Evolutionary conservation across 495 filamentous ascomycete genomes (phyloP).

Genomic region (Penicillium subrubescens): DNA sequence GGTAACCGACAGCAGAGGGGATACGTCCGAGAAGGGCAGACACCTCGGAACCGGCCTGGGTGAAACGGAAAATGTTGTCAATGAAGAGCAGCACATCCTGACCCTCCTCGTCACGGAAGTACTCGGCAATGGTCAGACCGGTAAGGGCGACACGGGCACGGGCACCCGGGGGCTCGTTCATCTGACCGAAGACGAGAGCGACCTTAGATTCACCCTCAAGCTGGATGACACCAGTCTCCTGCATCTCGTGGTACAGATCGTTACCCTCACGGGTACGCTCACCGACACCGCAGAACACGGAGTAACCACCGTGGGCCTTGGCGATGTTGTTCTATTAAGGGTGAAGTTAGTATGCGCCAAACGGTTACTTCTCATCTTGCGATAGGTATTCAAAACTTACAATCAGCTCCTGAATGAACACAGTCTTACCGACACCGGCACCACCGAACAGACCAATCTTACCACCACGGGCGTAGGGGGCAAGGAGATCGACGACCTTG

Average conservation of each 20-base stretch:
- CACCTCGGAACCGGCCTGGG: conserved; percentile 99
- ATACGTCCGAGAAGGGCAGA: conserved; percentile 99
- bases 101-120: conserved; percentile 97
- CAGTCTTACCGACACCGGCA: conserved; percentile 99
- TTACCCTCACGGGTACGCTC: conserved; percentile 99
- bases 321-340: conserved; percentile 89
- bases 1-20: conserved; percentile 99
- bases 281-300: conserved; percentile 99
- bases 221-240: conserved; percentile 99
- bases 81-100: conserved; percentile 99
- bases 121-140: conserved; percentile 86
- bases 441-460: conserved; percentile 99
- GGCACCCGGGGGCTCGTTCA: conserved; percentile 99
- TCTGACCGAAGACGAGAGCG: conserved; percentile 98
- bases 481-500: conserved; percentile 98
- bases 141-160: conserved; percentile 99
- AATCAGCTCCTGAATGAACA: conserved; percentile 99
- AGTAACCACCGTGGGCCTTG: conserved; percentile 99
- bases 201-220: conserved; percentile 99
- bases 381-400: conserved; percentile 47
- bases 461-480: conserved; percentile 99
- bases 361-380: too few relatives aligned
- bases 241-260: conserved; percentile 99
- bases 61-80: conserved; percentile 99
- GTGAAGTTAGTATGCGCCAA: too few relatives aligned